Evolutionary conservation across 805 yeast species (phyloP), one percentile per base, ranked within the genome.

Genomic region (Candida pseudoglaebosa): DNA sequence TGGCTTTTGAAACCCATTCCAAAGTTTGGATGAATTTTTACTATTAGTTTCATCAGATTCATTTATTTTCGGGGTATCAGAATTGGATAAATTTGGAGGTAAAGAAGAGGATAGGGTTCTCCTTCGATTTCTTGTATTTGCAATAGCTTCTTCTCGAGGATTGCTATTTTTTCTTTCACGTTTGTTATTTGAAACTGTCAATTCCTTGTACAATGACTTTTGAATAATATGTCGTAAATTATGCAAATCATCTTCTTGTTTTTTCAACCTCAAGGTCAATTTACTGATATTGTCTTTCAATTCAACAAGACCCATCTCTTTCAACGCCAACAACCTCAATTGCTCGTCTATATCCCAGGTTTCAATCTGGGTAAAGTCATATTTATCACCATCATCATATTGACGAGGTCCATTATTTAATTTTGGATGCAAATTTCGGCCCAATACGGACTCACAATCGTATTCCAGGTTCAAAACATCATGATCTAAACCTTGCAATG

Each of bases 281-380:
- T 64, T 70, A 31, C 70, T 71, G 18, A 81, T 70, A 34, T 67
- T 62, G 46, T 77, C 80, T 45, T 78, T 81, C 31, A 82, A 57
- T 47, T 83, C 89, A 36, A 83, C 71, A 20, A 83, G 64, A 18
- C 73, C 75, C 75, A 80, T 75, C 53, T 84, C 93, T 50, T 81
- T 83, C 29, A 77, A 62, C 0, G 91, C 91, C 32, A 84, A 59
- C 6, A 71, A 61, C 44, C 86, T 69, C 35, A 83, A 58, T 35
- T 80, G 74, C 4, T 72, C 76, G 41, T 77, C 78, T 4, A 81
- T 62, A 29, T 70, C 78, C 40, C 36, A 33, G 15, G 26, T 5
- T 13, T 33, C 36, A 16, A 33, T 20, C 35, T 32, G 35, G 24
- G 9, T 20, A n/a, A n/a, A n/a, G n/a, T n/a, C n/a, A n/a, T n/a